Base-by-base conservation (phyloP, 1,139 yeast genomes). In the Saccharomycopsis hybrid region DNA sequence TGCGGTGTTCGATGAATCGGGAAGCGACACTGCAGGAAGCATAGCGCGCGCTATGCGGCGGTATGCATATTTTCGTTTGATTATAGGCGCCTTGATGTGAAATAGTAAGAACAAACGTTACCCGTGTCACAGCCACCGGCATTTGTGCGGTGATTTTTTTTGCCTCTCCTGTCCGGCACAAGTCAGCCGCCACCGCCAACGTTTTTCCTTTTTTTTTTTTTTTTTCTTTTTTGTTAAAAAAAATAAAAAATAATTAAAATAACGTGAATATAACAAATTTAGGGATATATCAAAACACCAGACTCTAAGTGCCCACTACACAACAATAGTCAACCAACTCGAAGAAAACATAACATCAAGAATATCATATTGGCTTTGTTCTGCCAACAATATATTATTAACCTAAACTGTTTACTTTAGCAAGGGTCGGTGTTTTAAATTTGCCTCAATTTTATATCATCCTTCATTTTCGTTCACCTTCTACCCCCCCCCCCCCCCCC, bases 261-360 rank as follows among this genome's bases (percentile, higher is more conserved):
- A 9, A 36, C 39, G 39, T 36, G 39, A 36, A 36, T 36, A 36
- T 36, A 36, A 36, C 39, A 36, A 36, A 7, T 36, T 24, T n/a
- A 36, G 18, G 39, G 39, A 36, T 36, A 36, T 36, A 36, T 36
- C 39, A 18, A 18, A 18, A 18, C 18, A 18, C 18, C 18, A 18
- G 18, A 18, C 18, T 18, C 18, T 18, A 18, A 18, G 18, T 18
- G 18, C 18, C 18, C 18, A 18, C 18, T 18, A 18, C 18, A 18
- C 18, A 18, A 18, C 18, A 18, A 18, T 18, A 18, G 18, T 18
- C 18, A 36, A 13, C 39, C 13, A 24, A 11, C 9, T 24, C 39
- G 7, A 36, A 31, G 11, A 31, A 31, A 11, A 31, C 11, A 31
- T 31, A 31, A 31, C 7, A 31, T 11, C 35, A 31, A 31, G 11